A percentile compares a stretch with the other conserved stretches of the same genome.
Conservation (phyloP, 306 rosid genomes). For the Casuarina equisetifolia region DNA sequence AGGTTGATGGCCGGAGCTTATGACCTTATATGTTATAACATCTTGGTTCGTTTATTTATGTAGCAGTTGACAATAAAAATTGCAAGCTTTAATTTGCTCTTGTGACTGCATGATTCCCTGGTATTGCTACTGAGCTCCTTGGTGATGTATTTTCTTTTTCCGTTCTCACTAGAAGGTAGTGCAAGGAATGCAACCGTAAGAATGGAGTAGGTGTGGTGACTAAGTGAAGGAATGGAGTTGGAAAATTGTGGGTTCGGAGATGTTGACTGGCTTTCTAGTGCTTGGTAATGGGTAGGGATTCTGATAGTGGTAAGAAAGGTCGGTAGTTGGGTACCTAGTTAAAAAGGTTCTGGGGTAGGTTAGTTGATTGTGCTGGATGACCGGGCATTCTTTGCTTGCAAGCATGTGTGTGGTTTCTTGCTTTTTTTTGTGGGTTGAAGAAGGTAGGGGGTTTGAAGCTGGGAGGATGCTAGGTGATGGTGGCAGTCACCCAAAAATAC, state of each 20-base stretch:
- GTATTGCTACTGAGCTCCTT: not conserved
- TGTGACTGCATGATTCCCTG: not conserved
- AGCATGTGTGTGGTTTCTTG: too few relatives aligned
- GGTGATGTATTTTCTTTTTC: not conserved
- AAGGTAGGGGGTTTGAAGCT: too few relatives aligned
- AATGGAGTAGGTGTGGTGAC: not conserved
- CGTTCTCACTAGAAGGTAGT: not conserved
- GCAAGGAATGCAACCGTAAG: not conserved
- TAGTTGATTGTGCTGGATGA: not conserved
- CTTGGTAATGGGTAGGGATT: not conserved
- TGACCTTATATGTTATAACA: not conserved
- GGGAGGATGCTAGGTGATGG: too few relatives aligned
- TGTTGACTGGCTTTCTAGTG: not conserved
- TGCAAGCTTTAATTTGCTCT: not conserved
- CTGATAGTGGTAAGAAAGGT: not conserved
- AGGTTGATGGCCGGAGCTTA: not conserved
- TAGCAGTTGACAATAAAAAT: not conserved
- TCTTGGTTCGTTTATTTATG: not conserved
- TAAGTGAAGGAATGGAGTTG: not conserved
- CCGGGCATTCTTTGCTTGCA: too few relatives aligned
- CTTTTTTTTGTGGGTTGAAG: too few relatives aligned
- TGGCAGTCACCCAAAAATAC: not conserved
- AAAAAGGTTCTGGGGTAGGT: not conserved
- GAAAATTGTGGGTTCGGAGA: not conserved
- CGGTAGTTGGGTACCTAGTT: not conserved